Conservation (phyloP, 768 basidiomycete genomes). For the Cantharellus anzutake region DNA sequence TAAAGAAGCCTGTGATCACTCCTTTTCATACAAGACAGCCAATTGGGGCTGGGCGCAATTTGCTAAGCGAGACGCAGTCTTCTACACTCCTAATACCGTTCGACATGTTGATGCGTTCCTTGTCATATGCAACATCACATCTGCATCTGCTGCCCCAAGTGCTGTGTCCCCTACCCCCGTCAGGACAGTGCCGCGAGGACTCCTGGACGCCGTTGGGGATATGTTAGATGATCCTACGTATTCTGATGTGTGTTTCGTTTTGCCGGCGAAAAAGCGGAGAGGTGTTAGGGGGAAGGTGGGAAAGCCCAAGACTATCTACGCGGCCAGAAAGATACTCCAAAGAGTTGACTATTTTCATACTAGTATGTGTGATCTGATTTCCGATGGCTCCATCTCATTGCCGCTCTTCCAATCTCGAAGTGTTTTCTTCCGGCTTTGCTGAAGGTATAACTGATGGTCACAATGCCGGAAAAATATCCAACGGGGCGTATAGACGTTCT, state of each 20-base stretch:
- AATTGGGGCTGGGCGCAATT: constrained; percentile 87
- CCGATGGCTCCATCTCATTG: background rate
- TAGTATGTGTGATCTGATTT: constrained; percentile 24
- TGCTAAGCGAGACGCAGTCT: constrained; percentile 50
- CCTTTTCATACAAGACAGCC: constrained; percentile 55
- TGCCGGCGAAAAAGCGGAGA: constrained; percentile 27
- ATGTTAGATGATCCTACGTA: constrained; percentile 67
- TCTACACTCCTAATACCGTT: constrained; percentile 33
- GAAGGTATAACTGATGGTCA: constrained; percentile 26
- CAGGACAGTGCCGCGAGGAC: constrained; percentile 42
- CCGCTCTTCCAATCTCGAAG: constrained; percentile 17
- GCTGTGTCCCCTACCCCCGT: constrained; percentile 26
- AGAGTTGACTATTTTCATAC: constrained; percentile 63
- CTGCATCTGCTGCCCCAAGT: constrained; percentile 35
- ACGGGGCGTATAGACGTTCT: background rate
- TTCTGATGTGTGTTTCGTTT: constrained; percentile 66
- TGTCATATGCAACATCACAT: constrained; percentile 60
- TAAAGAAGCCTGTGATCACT: constrained; percentile 70
- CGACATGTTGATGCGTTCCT: constrained; percentile 40
- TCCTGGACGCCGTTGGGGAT: constrained; percentile 51
- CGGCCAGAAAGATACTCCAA: constrained; percentile 43
- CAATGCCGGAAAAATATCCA: background rate
- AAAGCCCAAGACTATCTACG: constrained; percentile 32
- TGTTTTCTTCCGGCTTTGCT: constrained; percentile 55
- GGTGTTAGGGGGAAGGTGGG: constrained; percentile 16